Conservation (phyloP, 768 basidiomycete genomes). For the Royoungia palumana region DNA sequence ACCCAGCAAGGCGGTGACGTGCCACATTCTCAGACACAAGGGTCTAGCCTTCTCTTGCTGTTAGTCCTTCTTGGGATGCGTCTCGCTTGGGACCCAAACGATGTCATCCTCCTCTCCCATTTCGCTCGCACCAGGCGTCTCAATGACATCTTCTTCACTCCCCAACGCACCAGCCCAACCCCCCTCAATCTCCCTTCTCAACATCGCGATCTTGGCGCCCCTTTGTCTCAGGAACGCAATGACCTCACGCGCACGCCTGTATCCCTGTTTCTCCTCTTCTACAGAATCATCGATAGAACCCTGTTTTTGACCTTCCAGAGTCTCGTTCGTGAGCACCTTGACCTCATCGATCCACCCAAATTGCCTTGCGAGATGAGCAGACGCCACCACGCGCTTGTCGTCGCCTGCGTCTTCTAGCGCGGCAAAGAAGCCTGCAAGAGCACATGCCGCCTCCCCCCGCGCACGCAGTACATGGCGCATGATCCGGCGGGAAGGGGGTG, state of each 20-base stretch:
- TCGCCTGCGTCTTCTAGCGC: constrained; percentile 52
- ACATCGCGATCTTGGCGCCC: constrained; percentile 67
- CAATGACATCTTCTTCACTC: constrained; percentile 44
- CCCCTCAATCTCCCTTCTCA: constrained; percentile 45
- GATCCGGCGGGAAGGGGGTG: constrained; percentile 76
- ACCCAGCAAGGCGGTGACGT: constrained; percentile 5
- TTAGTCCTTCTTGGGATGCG: constrained; percentile 5
- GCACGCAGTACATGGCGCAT: constrained; percentile 87
- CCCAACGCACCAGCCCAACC: constrained; percentile 67
- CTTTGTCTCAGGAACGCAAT: constrained; percentile 61
- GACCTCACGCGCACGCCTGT: constrained; percentile 69
- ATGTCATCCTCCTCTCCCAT: constrained; percentile 27
- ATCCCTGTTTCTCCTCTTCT: constrained; percentile 39
- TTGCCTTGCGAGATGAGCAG: constrained; percentile 45
- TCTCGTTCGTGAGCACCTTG: not conserved
- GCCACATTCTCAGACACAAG: constrained; percentile 8
- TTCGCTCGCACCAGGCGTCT: constrained; percentile 22
- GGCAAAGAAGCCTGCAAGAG: constrained; percentile 69
- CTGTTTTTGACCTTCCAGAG: constrained; percentile 19
- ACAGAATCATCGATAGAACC: constrained; percentile 15
- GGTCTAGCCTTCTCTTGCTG: constrained; percentile 2
- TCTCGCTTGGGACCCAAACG: constrained; percentile 30
- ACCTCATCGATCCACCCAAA: constrained; percentile 41
- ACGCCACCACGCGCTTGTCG: constrained; percentile 45
- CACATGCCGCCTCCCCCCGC: constrained; percentile 77